These are phyloP conservation scores for Thuja plicata DNA, from an alignment of 83 land plant species.

Conservation along the genomic window DNA sequence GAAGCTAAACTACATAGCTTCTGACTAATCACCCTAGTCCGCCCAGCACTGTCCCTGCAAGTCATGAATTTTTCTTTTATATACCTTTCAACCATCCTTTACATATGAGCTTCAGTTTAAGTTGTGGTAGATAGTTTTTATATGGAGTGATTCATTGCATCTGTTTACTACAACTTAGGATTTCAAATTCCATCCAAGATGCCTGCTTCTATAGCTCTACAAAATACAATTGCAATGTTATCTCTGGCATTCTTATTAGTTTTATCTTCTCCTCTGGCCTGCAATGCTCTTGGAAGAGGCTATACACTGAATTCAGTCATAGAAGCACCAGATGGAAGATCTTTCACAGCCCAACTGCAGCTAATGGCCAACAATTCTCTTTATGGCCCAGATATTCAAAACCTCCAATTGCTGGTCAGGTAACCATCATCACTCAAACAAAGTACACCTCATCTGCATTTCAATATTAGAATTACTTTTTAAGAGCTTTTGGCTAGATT, in stretches of 20 bases:
- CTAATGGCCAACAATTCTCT: slow-evolving; percentile 24
- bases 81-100: too few species aligned
- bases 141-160: too few species aligned
- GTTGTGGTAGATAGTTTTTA: too few species aligned
- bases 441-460: not conserved
- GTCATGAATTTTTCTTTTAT: too few species aligned
- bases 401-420: slow-evolving; percentile 46
- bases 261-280: not conserved
- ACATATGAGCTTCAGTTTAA: too few species aligned
- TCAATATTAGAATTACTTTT: not conserved
- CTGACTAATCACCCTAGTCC: too few species aligned
- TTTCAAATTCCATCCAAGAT: not conserved
- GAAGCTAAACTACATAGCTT: too few species aligned
- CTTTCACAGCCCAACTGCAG: slow-evolving; percentile 42
- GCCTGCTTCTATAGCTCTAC: not conserved
- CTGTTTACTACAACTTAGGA: too few species aligned
- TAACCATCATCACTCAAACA: not conserved
- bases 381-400: slow-evolving; percentile 50
- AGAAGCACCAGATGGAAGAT: slow-evolving; percentile 19
- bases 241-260: not conserved
- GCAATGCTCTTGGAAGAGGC: slow-evolving; percentile 31
- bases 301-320: slow-evolving; percentile 25
- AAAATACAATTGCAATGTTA: not conserved
- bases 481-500: not conserved
- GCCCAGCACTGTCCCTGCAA: too few species aligned